A percentile compares a stretch with the other conserved stretches of the same genome.
Conservation (phyloP, 2,329 filamentous ascomycete genomes). For the Aureobasidium melanogenum region DNA sequence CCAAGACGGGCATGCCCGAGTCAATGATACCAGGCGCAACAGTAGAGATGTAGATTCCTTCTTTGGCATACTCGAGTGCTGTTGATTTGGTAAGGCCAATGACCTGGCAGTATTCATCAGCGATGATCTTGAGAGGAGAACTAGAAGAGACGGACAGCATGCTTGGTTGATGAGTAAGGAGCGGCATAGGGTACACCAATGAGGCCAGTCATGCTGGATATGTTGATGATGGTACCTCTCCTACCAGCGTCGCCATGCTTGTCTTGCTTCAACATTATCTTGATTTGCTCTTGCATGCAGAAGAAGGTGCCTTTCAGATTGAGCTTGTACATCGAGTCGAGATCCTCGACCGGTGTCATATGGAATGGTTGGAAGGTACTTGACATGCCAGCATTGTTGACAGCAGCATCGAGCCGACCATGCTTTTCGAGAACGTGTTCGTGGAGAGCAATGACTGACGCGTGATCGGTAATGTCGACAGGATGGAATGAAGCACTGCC, state of each 20-base stretch:
- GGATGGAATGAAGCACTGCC: not conserved
- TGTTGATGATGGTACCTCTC: not conserved
- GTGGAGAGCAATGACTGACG: not conserved
- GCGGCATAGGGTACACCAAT: not conserved
- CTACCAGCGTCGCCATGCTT: not conserved
- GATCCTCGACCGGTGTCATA: not conserved
- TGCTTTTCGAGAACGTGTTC: not conserved
- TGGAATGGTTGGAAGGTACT: not conserved
- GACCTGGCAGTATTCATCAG: not conserved
- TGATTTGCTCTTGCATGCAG: slow-evolving; percentile 7
- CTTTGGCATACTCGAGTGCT: not conserved
- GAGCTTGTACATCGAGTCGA: not conserved
- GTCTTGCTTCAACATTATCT: not conserved
- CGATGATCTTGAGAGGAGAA: not conserved
- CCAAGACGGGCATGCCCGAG: not conserved
- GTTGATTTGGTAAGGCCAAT: not conserved
- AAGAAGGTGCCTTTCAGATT: not conserved
- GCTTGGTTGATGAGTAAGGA: not conserved
- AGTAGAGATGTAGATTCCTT: not conserved
- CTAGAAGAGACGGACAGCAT: not conserved
- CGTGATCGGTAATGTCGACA: not conserved
- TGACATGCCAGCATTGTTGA: slow-evolving; percentile 6
- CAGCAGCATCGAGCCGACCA: not conserved
- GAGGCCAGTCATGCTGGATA: not conserved
- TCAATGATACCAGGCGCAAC: not conserved